These are phyloP conservation scores for Asterionellopsis glacialis DNA, from an alignment of 108 stramenopile genomes.

Conservation along the genomic window DNA sequence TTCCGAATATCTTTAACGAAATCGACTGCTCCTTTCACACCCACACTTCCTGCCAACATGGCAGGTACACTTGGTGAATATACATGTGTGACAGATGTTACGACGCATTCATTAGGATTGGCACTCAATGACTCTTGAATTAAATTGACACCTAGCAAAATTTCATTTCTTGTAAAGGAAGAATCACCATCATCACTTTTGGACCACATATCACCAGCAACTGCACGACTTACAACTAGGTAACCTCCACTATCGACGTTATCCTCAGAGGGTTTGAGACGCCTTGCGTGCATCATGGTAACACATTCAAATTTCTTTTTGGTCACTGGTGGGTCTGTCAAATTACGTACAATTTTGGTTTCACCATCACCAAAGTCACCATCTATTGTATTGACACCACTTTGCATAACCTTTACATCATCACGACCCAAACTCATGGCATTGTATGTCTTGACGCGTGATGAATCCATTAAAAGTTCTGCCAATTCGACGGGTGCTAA, in stretches of 20 bases:
- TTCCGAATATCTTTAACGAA: conserved; percentile 78
- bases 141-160: conserved; percentile 83
- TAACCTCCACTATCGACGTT: conserved; percentile 33
- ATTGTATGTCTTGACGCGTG: conserved; percentile 68
- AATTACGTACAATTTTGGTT: conserved; percentile 77
- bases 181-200: conserved; percentile 10
- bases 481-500: conserved; percentile 64
- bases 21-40: conserved; percentile 74
- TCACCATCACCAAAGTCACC: conserved; percentile 47
- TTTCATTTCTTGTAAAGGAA: conserved; percentile 51
- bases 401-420: conserved; percentile 45
- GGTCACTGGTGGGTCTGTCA: conserved; percentile 65
- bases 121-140: conserved; percentile 23
- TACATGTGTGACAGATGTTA: conserved; percentile 80
- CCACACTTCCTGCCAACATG: conserved; percentile 63
- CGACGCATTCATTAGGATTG: conserved; percentile 46
- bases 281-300: conserved; percentile 72
- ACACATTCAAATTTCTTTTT: conserved; percentile 57
- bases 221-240: conserved; percentile 79
- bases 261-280: conserved; percentile 24
- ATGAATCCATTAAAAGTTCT: conserved; percentile 75
- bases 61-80: conserved; percentile 67
- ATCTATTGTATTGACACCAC: conserved; percentile 23
- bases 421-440: conserved; percentile 79
- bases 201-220: conserved; percentile 14